These are phyloP conservation scores for Geotrichum ghanense DNA, from an alignment of 805 yeast genomes.

Conservation along the genomic window DNA sequence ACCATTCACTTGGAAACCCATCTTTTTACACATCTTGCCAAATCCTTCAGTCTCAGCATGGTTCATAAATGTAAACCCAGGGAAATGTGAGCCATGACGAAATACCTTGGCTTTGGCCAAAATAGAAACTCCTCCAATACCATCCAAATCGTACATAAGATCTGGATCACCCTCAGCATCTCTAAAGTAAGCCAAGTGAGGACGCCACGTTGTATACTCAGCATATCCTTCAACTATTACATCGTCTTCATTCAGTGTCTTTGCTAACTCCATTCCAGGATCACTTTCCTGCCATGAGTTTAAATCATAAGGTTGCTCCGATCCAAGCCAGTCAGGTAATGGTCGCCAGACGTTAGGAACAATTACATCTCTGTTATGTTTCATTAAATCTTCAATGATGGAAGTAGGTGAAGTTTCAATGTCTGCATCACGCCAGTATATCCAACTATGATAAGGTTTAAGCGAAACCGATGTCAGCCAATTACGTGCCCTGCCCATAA, in stretches of 20 bases:
- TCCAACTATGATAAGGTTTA: conserved; percentile 92
- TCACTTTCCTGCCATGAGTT: conserved; percentile 93
- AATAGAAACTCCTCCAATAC: conserved; percentile 95
- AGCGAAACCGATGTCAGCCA: conserved; percentile 86
- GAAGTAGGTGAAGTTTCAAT: conserved; percentile 88
- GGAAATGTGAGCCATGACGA: conserved; percentile 83
- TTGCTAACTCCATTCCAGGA: conserved; percentile 41
- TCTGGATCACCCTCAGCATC: conserved; percentile 87
- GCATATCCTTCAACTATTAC: conserved; percentile 96
- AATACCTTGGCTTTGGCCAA: conserved; percentile 80
- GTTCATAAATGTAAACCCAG: conserved; percentile 89
- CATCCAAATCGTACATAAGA: conserved; percentile 86
- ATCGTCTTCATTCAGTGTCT: conserved; percentile 73
- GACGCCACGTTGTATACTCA: conserved; percentile 97
- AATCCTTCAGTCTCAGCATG: conserved; percentile 98
- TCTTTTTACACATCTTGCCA: conserved; percentile 77
- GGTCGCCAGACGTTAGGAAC: conserved; percentile 99
- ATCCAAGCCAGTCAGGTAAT: conserved; percentile 79
- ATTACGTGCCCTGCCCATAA: conserved; percentile 94
- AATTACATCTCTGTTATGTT: conserved; percentile 80
- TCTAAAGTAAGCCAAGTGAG: conserved; percentile 87
- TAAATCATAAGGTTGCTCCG: conserved; percentile 89
- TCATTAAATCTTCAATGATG: conserved; percentile 86
- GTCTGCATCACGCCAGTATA: conserved; percentile 97
- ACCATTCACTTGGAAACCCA: conserved; percentile 84